A percentile compares a stretch with the other conserved stretches of the same genome.
Evolutionary conservation across 768 basidiomycete species (phyloP).

Genomic region (Butyriboletus loyo): DNA sequence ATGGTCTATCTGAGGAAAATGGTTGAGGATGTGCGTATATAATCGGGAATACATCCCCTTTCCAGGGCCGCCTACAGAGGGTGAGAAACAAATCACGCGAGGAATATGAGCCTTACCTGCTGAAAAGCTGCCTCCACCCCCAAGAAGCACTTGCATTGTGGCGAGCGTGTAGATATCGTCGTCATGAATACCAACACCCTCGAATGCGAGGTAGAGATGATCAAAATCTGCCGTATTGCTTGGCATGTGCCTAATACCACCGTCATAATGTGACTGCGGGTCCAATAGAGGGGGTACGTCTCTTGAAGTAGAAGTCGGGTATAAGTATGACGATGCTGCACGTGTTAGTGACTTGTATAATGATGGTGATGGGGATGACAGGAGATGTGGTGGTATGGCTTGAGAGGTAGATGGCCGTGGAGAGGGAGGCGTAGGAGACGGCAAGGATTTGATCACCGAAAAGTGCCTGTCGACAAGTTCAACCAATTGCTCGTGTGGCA

Average conservation of each 20-base stretch:
- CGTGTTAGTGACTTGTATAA: constrained; percentile 68
- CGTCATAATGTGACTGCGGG: constrained; percentile 65
- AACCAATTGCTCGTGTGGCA: constrained; percentile 86
- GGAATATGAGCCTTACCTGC: constrained; percentile 50
- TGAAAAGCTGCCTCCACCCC: constrained; percentile 95
- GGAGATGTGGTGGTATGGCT: constrained; percentile 52
- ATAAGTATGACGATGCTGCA: constrained; percentile 73
- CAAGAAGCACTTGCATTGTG: constrained; percentile 91
- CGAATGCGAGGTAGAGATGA: constrained; percentile 90
- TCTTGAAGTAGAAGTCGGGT: constrained; percentile 31
- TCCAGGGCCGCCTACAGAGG: constrained; percentile 75
- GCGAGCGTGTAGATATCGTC: constrained; percentile 92
- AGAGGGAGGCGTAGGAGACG: constrained; percentile 22
- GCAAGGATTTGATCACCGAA: constrained; percentile 53
- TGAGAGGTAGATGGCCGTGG: constrained; percentile 32
- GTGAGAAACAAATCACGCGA: constrained; percentile 2
- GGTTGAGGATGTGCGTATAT: constrained; percentile 94
- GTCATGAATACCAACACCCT: constrained; percentile 87
- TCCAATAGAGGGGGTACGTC: constrained; percentile 15
- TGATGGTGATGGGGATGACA: constrained; percentile 51
- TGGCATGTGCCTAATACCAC: constrained; percentile 72
- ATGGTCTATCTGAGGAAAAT: constrained; percentile 90
- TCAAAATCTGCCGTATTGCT: constrained; percentile 71
- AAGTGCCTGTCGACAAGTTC: constrained; percentile 84
- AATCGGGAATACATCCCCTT: constrained; percentile 99